Conservation (phyloP, 805 yeast genomes). For the Yamadazyma sp. region DNA sequence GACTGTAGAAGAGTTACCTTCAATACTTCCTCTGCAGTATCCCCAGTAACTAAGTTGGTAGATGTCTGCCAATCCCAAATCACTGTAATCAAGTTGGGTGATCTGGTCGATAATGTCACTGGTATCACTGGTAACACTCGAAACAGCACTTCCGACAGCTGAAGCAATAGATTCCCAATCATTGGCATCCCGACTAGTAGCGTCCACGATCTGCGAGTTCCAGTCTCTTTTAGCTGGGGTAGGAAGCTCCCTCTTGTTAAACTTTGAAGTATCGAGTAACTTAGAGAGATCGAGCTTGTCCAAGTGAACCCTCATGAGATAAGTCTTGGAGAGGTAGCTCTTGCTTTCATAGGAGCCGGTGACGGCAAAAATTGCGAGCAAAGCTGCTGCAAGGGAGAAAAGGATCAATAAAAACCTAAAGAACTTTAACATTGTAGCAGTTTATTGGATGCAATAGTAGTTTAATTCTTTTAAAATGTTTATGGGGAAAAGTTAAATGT, state of each 20-base stretch:
- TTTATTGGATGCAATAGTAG: too few relatives aligned
- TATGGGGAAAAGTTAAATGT: not conserved
- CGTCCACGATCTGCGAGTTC: constrained; percentile 15
- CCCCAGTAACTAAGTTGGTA: constrained; percentile 45
- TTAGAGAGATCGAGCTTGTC: constrained; percentile 31
- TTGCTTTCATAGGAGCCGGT: constrained; percentile 40
- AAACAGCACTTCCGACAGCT: constrained; percentile 10
- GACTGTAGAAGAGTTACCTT: constrained; percentile 7
- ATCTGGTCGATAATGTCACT: constrained; percentile 15
- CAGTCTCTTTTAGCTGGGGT: constrained; percentile 13
- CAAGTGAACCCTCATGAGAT: constrained; percentile 37
- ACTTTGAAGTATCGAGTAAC: constrained; percentile 21
- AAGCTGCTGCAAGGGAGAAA: constrained; percentile 30
- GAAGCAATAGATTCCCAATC: constrained; percentile 3
- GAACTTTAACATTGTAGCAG: constrained; percentile 28
- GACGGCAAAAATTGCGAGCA: constrained; percentile 36
- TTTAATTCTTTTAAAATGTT: not conserved
- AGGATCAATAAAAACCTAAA: constrained; percentile 34
- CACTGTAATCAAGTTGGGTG: constrained; percentile 19
- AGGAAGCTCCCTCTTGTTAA: constrained; percentile 7
- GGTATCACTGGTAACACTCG: constrained; percentile 6
- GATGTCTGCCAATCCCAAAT: constrained; percentile 42
- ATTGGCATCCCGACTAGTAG: constrained; percentile 11
- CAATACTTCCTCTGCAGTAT: constrained; percentile 36
- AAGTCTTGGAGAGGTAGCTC: constrained; percentile 32